Evolutionary conservation across 768 basidiomycete species (phyloP), one percentile per base, ranked within the genome.

Genomic region (Leucocoprinus sp.): DNA sequence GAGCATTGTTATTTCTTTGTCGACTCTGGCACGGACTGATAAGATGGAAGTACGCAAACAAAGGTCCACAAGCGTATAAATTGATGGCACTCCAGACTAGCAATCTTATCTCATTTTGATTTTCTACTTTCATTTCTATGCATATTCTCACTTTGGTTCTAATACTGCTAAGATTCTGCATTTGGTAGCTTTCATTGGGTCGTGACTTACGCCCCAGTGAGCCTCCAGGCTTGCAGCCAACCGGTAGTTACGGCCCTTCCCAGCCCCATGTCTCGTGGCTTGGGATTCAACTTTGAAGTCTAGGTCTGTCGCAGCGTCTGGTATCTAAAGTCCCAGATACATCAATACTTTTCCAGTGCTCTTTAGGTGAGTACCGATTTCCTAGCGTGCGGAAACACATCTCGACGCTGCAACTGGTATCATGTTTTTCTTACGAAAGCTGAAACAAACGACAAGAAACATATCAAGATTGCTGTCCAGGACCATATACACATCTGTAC

Each of bases 191-290:
- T n/a, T n/a, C n/a, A n/a, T n/a, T n/a, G n/a, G n/a, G n/a, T n/a
- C n/a, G n/a, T n/a, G n/a, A n/a, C n/a, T n/a, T n/a, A n/a, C n/a
- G n/a, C n/a, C n/a, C n/a, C n/a, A n/a, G n/a, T n/a, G n/a, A n/a
- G n/a, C n/a, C n/a, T n/a, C n/a, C n/a, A n/a, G n/a, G n/a, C n/a
- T n/a, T n/a, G n/a, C n/a, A n/a, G n/a, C n/a, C n/a, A 8, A 65
- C 62, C 1, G 64, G 64, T n/a, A 61, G 60, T 35, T 65, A 61
- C 49, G 62, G 64, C 0, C 62, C 64, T 4, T 65, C 64, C 56
- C 54, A 60, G 17, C 64, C 64, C 5, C 64, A 64, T 48, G 62
- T 54, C 8, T 65, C 52, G 64, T 62, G 2, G 62, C 64, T 23
- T 56, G 44, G 2, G 61, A 65, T 43, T 54, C 55, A 14, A 56